Base-by-base conservation (phyloP, 805 yeast species). In the Ogataea haglerorum region DNA sequence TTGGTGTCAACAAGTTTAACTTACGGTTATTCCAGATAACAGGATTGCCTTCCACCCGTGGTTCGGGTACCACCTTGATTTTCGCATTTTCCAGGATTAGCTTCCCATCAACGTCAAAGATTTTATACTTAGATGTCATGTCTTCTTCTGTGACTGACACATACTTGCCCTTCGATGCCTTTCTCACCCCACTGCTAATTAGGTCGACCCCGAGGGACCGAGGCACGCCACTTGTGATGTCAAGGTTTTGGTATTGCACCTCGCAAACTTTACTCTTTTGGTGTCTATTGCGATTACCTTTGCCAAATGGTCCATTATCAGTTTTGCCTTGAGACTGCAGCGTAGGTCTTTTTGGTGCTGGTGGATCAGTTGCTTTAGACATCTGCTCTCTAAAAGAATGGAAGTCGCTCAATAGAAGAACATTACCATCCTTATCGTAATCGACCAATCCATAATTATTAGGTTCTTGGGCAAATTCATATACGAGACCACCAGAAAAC, bases 401-500 rank as follows among this genome's bases (percentile, higher is more conserved):
- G 45, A 67, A 76, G 47, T 76, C 82, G 4, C 63, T 56, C 33
- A 72, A 56, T 4, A 76, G 42, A 22, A 63, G 61, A 9, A 67
- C 69, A 48, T 73, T 65, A 0, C 76, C 77, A 36, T 64, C 59
- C 3, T 57, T 54, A 32, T 61, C 63, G 18, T 72, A 53, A 35
- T 73, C 72, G 1, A 86, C 89, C 26, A 87, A 63, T 1, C 95
- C 95, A 60, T 86, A 86, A 49, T 82, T 78, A 59, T 87, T 86
- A 6, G 80, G 74, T 52, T 83, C 95, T 54, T 85, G 87, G 4
- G 88, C 72, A 58, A 72, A 86, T 58, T 86, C 95, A 52, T 87
- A 87, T 5, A 84, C 87, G 36, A 87, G 64, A 0, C 95, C 97
- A 6, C 97, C 97, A 41, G 87, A 76, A 56, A 90, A 87, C 1